Evolutionary conservation across 169 alveolate species (phyloP).

Genomic region (Cyclospora cayetanensis): DNA sequence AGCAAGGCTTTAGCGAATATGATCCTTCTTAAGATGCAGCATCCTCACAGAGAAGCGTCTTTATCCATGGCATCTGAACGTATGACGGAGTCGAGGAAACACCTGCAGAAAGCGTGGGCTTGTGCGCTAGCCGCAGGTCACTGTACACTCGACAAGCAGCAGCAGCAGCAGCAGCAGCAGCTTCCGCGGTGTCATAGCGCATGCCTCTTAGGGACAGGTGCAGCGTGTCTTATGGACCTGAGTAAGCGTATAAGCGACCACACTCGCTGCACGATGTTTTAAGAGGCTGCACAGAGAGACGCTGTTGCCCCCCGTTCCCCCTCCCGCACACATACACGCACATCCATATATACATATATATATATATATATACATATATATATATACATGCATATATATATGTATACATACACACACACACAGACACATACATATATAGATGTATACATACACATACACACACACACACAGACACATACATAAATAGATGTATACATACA

Average conservation of each 20-base stretch:
- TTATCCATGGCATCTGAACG: background rate
- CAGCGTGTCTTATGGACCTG: conserved; percentile 60
- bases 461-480: no score
- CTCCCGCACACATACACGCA: no score
- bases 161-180: conserved; percentile 64
- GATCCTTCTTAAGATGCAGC: conserved; percentile 14
- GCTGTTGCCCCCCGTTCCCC: no score
- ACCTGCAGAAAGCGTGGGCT: conserved; percentile 23
- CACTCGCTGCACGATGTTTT: background rate
- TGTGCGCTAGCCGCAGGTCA: conserved; percentile 43
- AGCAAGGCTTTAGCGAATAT: conserved; percentile 41
- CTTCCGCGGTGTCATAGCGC: conserved; percentile 31
- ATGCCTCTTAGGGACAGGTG: conserved; percentile 53
- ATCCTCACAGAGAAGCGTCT: background rate
- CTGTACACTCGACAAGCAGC: conserved; percentile 45
- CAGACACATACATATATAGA: no score
- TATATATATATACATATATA: no score
- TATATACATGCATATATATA: no score
- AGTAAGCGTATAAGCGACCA: conserved; percentile 2
- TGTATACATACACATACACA: no score
- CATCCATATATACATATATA: no score
- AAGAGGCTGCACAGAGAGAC: background rate
- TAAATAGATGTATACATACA: background rate
- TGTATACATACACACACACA: no score
- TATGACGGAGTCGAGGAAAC: background rate